These are phyloP conservation scores for Fusarium fujikuroi DNA, from an alignment of 2,329 filamentous ascomycete genomes.

Conservation along the genomic window DNA sequence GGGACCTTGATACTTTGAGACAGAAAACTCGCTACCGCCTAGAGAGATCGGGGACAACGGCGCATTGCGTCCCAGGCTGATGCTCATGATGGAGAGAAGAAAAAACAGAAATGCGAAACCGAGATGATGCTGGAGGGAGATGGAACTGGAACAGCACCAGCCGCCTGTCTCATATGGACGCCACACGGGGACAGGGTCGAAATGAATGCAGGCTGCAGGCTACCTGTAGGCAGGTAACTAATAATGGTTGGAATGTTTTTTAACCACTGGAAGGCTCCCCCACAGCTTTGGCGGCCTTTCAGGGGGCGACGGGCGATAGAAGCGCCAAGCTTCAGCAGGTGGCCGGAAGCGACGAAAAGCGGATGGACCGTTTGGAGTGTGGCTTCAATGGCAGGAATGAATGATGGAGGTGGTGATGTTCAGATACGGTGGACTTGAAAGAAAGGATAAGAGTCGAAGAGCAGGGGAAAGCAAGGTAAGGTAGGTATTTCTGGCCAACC, in stretches of 20 bases:
- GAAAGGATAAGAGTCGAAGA: neutral
- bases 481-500: constrained; percentile 1
- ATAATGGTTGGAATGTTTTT: constrained; percentile 40
- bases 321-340: constrained; percentile 40
- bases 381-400: constrained; percentile 19
- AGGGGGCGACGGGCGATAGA: constrained; percentile 33
- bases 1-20: constrained; percentile 72
- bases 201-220: constrained; percentile 36
- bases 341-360: constrained; percentile 34
- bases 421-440: constrained; percentile 25
- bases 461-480: constrained; percentile 15
- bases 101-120: constrained; percentile 31
- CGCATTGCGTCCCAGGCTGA: constrained; percentile 71
- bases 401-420: neutral
- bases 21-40: constrained; percentile 85
- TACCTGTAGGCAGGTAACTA: neutral
- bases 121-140: constrained; percentile 44
- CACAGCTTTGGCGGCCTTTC: constrained; percentile 43
- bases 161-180: constrained; percentile 45
- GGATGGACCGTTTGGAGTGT: constrained; percentile 16
- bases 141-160: constrained; percentile 36
- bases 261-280: constrained; percentile 39
- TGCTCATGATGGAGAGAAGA: constrained; percentile 65
- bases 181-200: constrained; percentile 43
- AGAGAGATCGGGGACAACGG: constrained; percentile 84